Evolutionary conservation across 202 grass and related monocot species (phyloP).

Genomic region (Elaeis oleifera): DNA sequence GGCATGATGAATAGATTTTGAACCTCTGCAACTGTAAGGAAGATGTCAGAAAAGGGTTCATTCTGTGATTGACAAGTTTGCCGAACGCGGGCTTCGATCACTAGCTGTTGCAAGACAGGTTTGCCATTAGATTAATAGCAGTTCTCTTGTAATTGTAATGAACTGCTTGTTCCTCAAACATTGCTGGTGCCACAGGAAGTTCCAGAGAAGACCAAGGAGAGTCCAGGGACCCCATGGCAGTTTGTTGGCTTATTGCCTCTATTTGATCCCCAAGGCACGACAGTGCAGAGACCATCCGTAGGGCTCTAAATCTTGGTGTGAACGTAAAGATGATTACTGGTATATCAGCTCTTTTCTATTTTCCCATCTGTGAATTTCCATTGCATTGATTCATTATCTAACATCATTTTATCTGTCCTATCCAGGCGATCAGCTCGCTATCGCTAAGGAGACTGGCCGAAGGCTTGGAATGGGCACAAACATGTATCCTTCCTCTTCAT

Average conservation of each 20-base stretch:
- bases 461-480: constrained; percentile 96
- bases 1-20: constrained; percentile 30
- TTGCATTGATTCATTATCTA: too few relatives aligned
- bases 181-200: constrained; percentile 34
- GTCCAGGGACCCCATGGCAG: constrained; percentile 52
- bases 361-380: too few relatives aligned
- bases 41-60: constrained; percentile 45
- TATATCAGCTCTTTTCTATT: constrained; percentile 5
- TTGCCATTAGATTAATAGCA: too few relatives aligned
- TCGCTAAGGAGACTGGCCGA: constrained; percentile 92
- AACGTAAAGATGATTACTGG: constrained; percentile 99
- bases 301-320: constrained; percentile 74
- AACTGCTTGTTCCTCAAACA: not conserved
- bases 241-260: constrained; percentile 79
- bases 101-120: constrained; percentile 69
- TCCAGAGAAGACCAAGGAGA: constrained; percentile 68
- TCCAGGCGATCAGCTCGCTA: constrained; percentile 80
- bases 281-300: constrained; percentile 83
- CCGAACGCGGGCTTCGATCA: constrained; percentile 72
- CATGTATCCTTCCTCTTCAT: constrained; percentile 86
- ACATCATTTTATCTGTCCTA: not conserved
- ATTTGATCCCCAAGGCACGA: constrained; percentile 90
- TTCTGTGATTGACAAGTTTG: constrained; percentile 63
- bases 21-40: constrained; percentile 43
- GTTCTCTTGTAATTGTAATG: not conserved